Conservation (phyloP, 2,329 filamentous ascomycete genomes). For the Alternaria arborescens region DNA sequence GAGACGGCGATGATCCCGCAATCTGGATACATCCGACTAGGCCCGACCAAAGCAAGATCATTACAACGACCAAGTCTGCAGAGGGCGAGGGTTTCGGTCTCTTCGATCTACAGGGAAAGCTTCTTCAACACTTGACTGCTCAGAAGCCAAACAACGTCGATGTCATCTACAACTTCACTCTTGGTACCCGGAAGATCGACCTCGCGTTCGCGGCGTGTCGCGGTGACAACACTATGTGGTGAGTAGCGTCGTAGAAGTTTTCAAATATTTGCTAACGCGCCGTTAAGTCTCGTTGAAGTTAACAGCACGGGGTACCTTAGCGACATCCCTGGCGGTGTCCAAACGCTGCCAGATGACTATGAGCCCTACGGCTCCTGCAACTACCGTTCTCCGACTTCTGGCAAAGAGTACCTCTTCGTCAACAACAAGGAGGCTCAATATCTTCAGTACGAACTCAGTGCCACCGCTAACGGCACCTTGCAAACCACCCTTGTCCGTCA, state of each 20-base stretch:
- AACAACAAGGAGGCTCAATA: constrained; percentile 64
- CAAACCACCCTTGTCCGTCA: constrained; percentile 60
- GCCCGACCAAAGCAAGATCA: constrained; percentile 57
- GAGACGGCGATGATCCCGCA: constrained; percentile 45
- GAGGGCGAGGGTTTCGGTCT: constrained; percentile 60
- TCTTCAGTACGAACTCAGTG: constrained; percentile 61
- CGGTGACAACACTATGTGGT: constrained; percentile 63
- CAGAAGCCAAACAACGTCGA: constrained; percentile 65
- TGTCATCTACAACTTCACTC: constrained; percentile 60
- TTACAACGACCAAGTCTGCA: constrained; percentile 63
- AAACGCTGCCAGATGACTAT: constrained; percentile 58
- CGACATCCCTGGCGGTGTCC: constrained; percentile 56
- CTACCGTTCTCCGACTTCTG: constrained; percentile 58
- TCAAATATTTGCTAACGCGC: background rate
- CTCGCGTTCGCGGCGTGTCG: constrained; percentile 62
- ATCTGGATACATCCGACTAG: constrained; percentile 44
- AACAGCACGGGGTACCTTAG: constrained; percentile 56
- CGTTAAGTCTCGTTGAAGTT: constrained; percentile 59
- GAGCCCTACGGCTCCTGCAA: constrained; percentile 62
- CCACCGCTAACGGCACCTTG: constrained; percentile 53
- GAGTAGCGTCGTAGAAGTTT: constrained; percentile 26
- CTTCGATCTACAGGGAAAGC: constrained; percentile 60
- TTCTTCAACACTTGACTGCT: constrained; percentile 57
- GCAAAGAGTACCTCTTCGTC: constrained; percentile 64
- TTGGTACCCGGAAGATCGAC: constrained; percentile 57